A percentile compares a stretch with the other conserved stretches of the same genome.
phyloP scores from a whole-genome alignment of 441 rosid genomes.

The Metrosideros polymorpha region DNA sequence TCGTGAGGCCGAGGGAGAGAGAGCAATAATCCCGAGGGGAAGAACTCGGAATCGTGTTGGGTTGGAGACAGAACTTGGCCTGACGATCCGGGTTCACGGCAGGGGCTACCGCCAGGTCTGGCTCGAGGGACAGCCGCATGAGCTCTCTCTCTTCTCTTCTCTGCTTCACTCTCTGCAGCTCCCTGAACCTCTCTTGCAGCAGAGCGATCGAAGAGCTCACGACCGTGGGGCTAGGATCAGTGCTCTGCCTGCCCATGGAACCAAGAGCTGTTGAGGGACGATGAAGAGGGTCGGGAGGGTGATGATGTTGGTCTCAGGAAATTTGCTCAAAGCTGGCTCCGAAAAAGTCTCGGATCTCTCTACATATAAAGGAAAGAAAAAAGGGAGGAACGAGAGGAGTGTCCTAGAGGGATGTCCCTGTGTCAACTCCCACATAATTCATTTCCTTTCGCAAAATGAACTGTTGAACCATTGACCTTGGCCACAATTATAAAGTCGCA shows the following conservation, averaged over 20 bases:
- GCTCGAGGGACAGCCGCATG: background rate
- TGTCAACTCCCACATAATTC: background rate
- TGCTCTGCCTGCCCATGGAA: background rate
- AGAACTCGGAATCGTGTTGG: background rate
- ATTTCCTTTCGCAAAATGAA: background rate
- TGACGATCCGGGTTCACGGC: background rate
- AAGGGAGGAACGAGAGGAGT: background rate
- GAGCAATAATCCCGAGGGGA: background rate
- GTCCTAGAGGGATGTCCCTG: background rate
- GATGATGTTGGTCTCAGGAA: background rate
- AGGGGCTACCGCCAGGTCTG: background rate
- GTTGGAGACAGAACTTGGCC: background rate
- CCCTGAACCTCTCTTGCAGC: background rate
- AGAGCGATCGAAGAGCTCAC: background rate
- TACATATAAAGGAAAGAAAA: background rate
- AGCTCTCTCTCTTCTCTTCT: background rate
- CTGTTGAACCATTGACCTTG: background rate
- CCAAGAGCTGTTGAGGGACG: background rate
- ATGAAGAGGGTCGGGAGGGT: background rate
- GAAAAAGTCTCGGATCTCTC: background rate
- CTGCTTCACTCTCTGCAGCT: background rate
- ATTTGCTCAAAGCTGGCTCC: background rate
- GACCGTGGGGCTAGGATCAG: background rate
- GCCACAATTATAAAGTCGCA: background rate
- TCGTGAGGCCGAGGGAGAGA: background rate